Base-by-base conservation (phyloP, 306 rosid species). In the Ormosia semicastrata region DNA sequence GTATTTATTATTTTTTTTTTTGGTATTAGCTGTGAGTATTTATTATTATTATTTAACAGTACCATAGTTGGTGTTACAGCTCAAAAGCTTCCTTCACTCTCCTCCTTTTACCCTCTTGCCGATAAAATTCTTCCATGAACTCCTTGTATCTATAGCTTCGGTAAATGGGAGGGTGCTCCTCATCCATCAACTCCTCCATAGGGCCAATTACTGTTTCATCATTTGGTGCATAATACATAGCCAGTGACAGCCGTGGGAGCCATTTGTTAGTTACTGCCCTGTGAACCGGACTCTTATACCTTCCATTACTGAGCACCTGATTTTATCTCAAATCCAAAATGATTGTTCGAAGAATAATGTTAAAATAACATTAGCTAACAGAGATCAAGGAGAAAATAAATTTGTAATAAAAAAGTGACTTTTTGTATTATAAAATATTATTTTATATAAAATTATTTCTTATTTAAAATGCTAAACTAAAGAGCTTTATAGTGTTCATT, bases 171-270 rank as follows among this genome's bases (percentile, higher is more conserved):
- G 81, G 85, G 69, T 80, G 86, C 33, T 73, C 69, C 29, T 80
- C 73, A 65, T 82, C 86, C 0, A 56, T 71, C 80, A 82, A 77
- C 17, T 82, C 85, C 72, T 89, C 87, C 18, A 86, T 76, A 5
- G 90, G 86, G 2, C 86, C 80, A 34, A 82, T 82, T 47, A 71
- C 14, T 7, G 75, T 57, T 30, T 79, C 84, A 43, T 46, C 41
- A 67, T 79, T 76, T 32, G 92, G 90, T 60, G 84, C 87, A 68
- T 82, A 71, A 47, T 79, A 89, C 88, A 86, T 78, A n/a, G 82
- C 87, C 11, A 81, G 0, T 44, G 92, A 75, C 14, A 84, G 43
- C 3, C 88, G 49, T 6, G 78, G 57, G 39, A 10, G 32, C 50
- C 29, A 4, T 17, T 56, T 68, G 62, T 86, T 88, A 57, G 86